These are phyloP conservation scores for Mollisiaceae sp. DNA, from an alignment of 2,329 filamentous ascomycete species.

Conservation along the genomic window DNA sequence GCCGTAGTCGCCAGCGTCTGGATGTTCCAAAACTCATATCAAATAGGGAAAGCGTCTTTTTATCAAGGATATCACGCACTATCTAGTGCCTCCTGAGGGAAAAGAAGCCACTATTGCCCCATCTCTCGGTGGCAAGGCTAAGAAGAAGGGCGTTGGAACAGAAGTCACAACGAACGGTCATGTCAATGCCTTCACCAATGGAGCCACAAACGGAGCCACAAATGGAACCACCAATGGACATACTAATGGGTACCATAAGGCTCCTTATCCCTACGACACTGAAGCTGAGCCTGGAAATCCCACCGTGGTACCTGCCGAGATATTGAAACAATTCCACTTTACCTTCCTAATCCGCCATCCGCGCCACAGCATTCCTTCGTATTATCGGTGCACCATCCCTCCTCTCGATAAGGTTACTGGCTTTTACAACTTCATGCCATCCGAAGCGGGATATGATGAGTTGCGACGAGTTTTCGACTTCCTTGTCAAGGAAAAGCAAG, in stretches of 20 bases:
- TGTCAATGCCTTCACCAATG: slow-evolving; percentile 42
- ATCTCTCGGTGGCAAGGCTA: slow-evolving; percentile 59
- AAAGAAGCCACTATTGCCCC: slow-evolving; percentile 74
- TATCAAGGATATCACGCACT: slow-evolving; percentile 98
- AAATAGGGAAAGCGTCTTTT: slow-evolving; percentile 86
- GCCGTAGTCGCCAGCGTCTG: neutral
- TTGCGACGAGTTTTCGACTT: slow-evolving; percentile 88
- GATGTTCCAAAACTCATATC: slow-evolving; percentile 46
- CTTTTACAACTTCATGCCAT: slow-evolving; percentile 84
- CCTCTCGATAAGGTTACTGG: slow-evolving; percentile 82
- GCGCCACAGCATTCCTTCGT: slow-evolving; percentile 88
- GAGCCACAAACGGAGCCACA: slow-evolving; percentile 32
- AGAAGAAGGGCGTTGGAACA: slow-evolving; percentile 43
- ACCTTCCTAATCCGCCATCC: slow-evolving; percentile 97
- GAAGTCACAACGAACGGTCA: slow-evolving; percentile 31
- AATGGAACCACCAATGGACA: slow-evolving; percentile 40
- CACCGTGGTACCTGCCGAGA: slow-evolving; percentile 77
- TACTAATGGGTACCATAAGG: slow-evolving; percentile 40
- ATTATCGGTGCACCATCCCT: slow-evolving; percentile 91
- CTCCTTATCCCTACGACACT: slow-evolving; percentile 64
- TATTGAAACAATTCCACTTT: slow-evolving; percentile 85
- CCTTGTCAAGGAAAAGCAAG: slow-evolving; percentile 68
- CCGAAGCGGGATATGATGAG: slow-evolving; percentile 90
- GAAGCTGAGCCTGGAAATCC: slow-evolving; percentile 74
- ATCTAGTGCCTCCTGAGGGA: slow-evolving; percentile 78